Evolutionary conservation across 805 yeast genomes (phyloP).

Genomic region (Metschnikowia amazonensis): DNA sequence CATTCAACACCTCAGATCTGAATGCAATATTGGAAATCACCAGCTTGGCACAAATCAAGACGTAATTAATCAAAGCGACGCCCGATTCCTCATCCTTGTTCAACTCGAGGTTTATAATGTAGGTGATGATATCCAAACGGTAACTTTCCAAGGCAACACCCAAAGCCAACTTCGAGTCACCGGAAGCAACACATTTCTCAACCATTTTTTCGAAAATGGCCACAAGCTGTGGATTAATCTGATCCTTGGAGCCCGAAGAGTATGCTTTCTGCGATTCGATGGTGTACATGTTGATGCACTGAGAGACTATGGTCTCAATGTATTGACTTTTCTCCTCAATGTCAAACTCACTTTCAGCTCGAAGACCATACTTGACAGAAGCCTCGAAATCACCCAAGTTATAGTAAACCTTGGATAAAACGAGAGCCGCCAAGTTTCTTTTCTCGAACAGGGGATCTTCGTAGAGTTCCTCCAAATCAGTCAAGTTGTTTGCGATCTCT

Average conservation of each 20-base stretch:
- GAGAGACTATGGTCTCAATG: conserved; percentile 89
- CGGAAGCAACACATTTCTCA: conserved; percentile 64
- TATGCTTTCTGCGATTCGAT: conserved; percentile 50
- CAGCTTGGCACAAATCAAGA: conserved; percentile 66
- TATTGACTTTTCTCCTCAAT: conserved; percentile 75
- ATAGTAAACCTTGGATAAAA: conserved; percentile 86
- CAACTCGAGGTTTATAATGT: conserved; percentile 45
- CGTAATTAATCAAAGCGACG: conserved; percentile 61
- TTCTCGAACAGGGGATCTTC: conserved; percentile 79
- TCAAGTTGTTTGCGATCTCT: conserved; percentile 86
- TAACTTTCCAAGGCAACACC: conserved; percentile 89
- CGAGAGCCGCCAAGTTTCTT: conserved; percentile 80
- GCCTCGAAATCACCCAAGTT: conserved; percentile 91
- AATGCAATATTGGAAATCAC: conserved; percentile 29
- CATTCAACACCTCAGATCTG: conserved; percentile 28
- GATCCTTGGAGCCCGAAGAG: conserved; percentile 19
- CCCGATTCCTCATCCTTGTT: conserved; percentile 48
- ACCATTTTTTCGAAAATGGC: conserved; percentile 84
- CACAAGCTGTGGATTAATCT: conserved; percentile 59
- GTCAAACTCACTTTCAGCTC: conserved; percentile 78
- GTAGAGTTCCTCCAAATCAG: conserved; percentile 85
- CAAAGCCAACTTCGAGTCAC: conserved; percentile 75
- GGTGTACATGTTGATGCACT: conserved; percentile 84
- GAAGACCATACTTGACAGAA: conserved; percentile 83
- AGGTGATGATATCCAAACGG: conserved; percentile 74